Evolutionary conservation across 2,329 filamentous ascomycete species (phyloP).

Genomic region (Colletotrichum sp.): DNA sequence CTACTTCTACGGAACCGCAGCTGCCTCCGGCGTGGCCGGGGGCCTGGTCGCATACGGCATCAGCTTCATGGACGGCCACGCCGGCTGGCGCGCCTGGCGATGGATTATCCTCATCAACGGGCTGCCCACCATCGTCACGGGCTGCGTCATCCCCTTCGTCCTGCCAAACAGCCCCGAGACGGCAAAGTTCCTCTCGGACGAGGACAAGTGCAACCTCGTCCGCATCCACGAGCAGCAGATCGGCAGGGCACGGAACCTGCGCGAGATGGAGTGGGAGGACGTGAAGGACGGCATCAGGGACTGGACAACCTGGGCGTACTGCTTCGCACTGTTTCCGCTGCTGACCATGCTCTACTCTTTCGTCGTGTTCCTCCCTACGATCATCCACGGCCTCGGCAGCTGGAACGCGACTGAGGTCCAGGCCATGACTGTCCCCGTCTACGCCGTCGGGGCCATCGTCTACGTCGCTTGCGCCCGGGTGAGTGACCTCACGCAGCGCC

Average conservation of each 20-base stretch:
- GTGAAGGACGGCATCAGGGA: slow-evolving; percentile 34
- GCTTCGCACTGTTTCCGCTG: slow-evolving; percentile 35
- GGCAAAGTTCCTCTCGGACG: slow-evolving; percentile 49
- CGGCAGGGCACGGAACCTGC: slow-evolving; percentile 30
- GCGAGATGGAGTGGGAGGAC: slow-evolving; percentile 32
- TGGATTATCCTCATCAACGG: slow-evolving; percentile 70
- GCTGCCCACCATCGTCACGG: slow-evolving; percentile 51
- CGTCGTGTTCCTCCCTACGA: slow-evolving; percentile 41
- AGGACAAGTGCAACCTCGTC: slow-evolving; percentile 46
- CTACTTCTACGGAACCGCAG: slow-evolving; percentile 66
- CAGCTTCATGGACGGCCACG: slow-evolving; percentile 64
- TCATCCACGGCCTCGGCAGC: slow-evolving; percentile 65
- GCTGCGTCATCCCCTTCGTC: slow-evolving; percentile 21
- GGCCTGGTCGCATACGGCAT: slow-evolving; percentile 71
- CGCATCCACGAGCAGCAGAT: slow-evolving; percentile 26
- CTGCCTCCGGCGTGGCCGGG: slow-evolving; percentile 67
- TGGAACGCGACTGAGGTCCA: slow-evolving; percentile 65
- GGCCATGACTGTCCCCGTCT: slow-evolving; percentile 72
- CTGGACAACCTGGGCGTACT: slow-evolving; percentile 31
- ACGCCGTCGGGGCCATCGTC: slow-evolving; percentile 64
- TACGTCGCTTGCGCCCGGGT: slow-evolving; percentile 64
- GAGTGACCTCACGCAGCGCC: slow-evolving; percentile 37
- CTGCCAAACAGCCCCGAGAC: slow-evolving; percentile 58
- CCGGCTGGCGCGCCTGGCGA: slow-evolving; percentile 66
- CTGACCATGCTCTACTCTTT: slow-evolving; percentile 37